These are phyloP conservation scores for Cotoneaster glaucophyllus DNA, from an alignment of 306 rosid species.

Conservation along the genomic window DNA sequence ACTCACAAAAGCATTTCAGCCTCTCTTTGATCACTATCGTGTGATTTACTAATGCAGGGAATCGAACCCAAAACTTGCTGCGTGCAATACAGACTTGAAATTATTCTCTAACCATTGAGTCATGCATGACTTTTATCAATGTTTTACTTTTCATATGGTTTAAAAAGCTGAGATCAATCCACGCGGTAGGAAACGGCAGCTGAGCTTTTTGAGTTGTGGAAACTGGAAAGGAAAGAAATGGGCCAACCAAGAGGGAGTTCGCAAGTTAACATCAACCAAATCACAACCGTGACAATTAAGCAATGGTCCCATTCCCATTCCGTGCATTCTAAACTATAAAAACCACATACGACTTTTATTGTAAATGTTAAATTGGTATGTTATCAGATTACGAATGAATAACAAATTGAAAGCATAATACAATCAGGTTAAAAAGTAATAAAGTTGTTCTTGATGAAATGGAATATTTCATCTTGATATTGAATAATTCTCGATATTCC, in stretches of 20 bases:
- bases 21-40: no score
- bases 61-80: no score
- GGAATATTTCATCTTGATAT: not conserved
- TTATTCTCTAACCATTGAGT: no score
- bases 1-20: no score
- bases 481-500: not conserved
- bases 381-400: no score
- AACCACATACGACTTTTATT: not conserved
- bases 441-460: not conserved
- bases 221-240: constrained; percentile 8
- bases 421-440: no score
- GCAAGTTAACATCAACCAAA: constrained; percentile 11
- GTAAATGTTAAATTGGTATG: no score
- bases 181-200: not conserved
- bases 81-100: no score
- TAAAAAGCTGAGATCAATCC: not conserved
- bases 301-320: not conserved
- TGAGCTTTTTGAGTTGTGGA: not conserved
- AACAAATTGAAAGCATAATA: no score
- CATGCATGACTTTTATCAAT: no score
- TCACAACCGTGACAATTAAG: not conserved
- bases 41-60: rapidly evolving
- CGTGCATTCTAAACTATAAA: not conserved
- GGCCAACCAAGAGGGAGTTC: constrained; percentile 28
- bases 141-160: no score